Evolutionary conservation across 2,329 filamentous ascomycete species (phyloP).

Genomic region (Metarhizium rileyi): DNA sequence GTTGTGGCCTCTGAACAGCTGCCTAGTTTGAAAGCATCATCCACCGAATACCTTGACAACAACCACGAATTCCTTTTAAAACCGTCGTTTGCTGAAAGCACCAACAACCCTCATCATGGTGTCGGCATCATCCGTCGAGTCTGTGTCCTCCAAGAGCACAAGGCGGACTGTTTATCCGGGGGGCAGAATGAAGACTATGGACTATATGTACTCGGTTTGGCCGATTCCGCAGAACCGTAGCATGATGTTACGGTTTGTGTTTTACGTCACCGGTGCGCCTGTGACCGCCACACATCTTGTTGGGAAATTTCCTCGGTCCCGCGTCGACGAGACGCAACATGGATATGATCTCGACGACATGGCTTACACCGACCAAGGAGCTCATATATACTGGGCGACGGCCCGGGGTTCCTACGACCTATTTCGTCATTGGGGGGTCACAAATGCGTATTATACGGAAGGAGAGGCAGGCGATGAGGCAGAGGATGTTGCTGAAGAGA

Average conservation of each 20-base stretch:
- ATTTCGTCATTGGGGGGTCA: not conserved
- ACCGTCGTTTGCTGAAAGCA: too few relatives aligned
- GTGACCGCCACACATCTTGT: not conserved
- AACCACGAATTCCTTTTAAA: too few relatives aligned
- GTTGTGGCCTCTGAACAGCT: too few relatives aligned
- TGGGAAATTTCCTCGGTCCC: constrained; percentile 3
- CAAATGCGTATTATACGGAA: not conserved
- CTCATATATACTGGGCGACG: constrained; percentile 3
- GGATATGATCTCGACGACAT: not conserved
- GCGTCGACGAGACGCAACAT: not conserved
- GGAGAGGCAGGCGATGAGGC: not conserved
- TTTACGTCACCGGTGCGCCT: not conserved
- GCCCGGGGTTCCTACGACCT: not conserved
- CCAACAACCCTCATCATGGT: not conserved
- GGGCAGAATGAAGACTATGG: not conserved
- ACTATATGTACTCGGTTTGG: constrained; percentile 1
- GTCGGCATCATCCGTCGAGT: not conserved
- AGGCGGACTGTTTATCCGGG: not conserved
- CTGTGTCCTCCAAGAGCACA: not conserved
- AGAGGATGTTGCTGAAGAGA: not conserved
- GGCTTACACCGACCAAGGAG: not conserved
- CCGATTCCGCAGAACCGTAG: not conserved
- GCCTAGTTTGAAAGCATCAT: not conserved
- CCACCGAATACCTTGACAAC: not conserved
- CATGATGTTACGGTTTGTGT: constrained; percentile 1